Base-by-base conservation (phyloP, 257 asterid species). In the Phtheirospermum japonicum region DNA sequence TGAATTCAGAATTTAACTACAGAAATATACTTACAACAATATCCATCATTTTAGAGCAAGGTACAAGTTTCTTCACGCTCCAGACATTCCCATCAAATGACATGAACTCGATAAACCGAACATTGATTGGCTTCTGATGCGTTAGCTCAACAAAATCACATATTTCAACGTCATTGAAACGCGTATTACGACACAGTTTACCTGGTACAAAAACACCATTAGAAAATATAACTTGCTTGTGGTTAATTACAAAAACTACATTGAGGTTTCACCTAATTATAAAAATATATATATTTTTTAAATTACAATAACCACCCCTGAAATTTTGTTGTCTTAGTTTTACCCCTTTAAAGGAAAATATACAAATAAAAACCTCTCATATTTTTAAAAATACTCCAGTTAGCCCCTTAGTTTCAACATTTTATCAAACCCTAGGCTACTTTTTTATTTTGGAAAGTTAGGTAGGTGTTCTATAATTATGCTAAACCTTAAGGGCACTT, bases 71-170 rank as follows among this genome's bases (percentile, higher is more conserved):
- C 87, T 93, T 93, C 73, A 86, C 95, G 59, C 89, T 93, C 99
- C 96, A 93, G 65, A 87, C 94, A 73, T 93, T 93, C 71, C 99
- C 99, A 78, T 89, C 97, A 49, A 93, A 93, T 57, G 97, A 96
- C 97, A 93, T 89, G 75, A 93, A 89, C 84, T 89, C 97, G 63
- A 93, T 93, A 67, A 93, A 93, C 64, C 97, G 87, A 14, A 91
- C 87, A 73, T 93, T 93, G 65, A 93, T 86, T 16, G 95, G 97
- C 77, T 78, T 93, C 65, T 89, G 92, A 11, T 94, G 95, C 13
- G 97, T 93, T 83, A 93, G 69, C 76, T 85, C 94, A 36, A 93
- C 91, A 64, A 93, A 93, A 82, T 89, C 93, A 64, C 90, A 85
- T 16, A 93, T 87, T 73, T 89, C 97, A 56, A 89, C 99, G 43